Evolutionary conservation across 371 early-diverging fungal genomes (phyloP), one percentile per base, ranked within the genome.

Genomic region (Fennellomyces sp.): DNA sequence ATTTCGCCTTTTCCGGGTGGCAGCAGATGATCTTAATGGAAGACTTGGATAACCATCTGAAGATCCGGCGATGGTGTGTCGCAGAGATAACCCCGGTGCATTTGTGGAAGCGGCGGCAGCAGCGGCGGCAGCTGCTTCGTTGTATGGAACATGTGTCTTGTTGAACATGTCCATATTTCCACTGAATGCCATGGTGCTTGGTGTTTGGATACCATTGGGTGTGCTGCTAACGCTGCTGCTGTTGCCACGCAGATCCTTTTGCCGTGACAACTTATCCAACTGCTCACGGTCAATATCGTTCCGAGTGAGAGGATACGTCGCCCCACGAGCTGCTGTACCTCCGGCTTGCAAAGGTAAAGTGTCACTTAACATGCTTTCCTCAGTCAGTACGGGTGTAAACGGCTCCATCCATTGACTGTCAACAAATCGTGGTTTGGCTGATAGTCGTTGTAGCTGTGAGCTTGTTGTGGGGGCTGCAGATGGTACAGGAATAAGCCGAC

Each of bases 201-300:
- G n/a, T 28, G 57, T 11, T 35, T 56, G 35, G 12, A 56, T 36
- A 17, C 53, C 36, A 48, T 12, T 28, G 6, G 13, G 15, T 47
- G 35, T 23, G 5, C 33, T 39, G 12, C 15, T 31, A n/a, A 19
- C 27, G 17, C 11, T 49, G n/a, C 12, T 15, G 5, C 11, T 52
- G 10, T 47, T 41, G 35, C 31, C 31, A n/a, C 52, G 41, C 2
- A 58, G 52, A 58, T 64, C 54, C 19, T 58, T 58, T 51, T 58
- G 58, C 28, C 29, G 53, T 12, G 64, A 58, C 6, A 64, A 36
- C 41, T 64, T 64, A 26, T 64, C 54, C 13, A 64, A 49, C 30
- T 64, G 64, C 36, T 64, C 64, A 2, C 55, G 52, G 41, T 64
- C 64, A 54, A 64, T 64, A 28, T 64, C 55, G 17, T 59, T 58